These are phyloP conservation scores for Sphenostylis stenocarpa DNA, from an alignment of 306 rosid species.

Conservation along the genomic window DNA sequence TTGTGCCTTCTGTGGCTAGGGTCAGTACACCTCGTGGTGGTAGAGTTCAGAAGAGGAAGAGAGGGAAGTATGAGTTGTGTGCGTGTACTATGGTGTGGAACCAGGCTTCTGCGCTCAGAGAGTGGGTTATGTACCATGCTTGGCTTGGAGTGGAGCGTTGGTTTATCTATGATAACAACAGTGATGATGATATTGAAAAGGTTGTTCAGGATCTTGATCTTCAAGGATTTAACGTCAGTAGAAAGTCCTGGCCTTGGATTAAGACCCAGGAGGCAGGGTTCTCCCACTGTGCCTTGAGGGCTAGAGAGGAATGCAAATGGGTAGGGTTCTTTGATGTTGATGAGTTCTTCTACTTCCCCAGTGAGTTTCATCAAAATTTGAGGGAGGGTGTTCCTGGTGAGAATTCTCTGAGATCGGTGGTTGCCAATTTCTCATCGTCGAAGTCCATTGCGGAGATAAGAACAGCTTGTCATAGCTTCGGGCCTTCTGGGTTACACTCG, in stretches of 20 bases:
- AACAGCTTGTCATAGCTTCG: conserved; percentile 85
- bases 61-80: conserved; percentile 66
- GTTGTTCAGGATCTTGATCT: conserved; percentile 58
- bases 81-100: conserved; percentile 97
- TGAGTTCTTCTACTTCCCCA: conserved; percentile 82
- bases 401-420: conserved; percentile 53
- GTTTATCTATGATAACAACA: conserved; percentile 94
- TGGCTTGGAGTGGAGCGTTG: conserved; percentile 95
- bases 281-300: conserved; percentile 85
- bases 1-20: conserved; percentile 69
- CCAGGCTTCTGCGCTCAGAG: conserved; percentile 74
- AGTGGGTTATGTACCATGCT: conserved; percentile 91
- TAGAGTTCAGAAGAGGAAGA: conserved; percentile 16
- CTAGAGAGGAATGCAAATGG: conserved; percentile 88
- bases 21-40: conserved; percentile 31
- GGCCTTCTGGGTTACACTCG: conserved; percentile 80
- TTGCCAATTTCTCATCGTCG: conserved; percentile 57
- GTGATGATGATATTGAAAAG: conserved; percentile 73
- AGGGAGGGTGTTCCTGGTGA: conserved; percentile 51
- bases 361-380: conserved; percentile 36
- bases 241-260: conserved; percentile 90
- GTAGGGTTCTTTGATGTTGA: conserved; percentile 95
- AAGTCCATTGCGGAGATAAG: conserved; percentile 66
- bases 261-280: conserved; percentile 98
- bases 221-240: conserved; percentile 64